These are phyloP conservation scores for Schizophyllum commune DNA, from an alignment of 1,284 basidiomycete genomes.

Conservation along the genomic window DNA sequence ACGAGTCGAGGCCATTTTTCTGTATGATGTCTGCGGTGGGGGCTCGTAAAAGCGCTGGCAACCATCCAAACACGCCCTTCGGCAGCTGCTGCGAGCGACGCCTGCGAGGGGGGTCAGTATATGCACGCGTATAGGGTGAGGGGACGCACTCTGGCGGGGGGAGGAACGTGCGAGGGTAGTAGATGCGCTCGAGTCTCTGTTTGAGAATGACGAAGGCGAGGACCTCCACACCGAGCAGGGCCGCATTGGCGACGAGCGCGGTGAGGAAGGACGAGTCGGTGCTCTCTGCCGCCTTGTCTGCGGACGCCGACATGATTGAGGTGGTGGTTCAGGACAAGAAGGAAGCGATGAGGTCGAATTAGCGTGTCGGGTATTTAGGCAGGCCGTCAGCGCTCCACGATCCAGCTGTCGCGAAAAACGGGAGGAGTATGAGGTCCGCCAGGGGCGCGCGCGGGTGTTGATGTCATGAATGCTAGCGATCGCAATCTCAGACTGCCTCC, in stretches of 20 bases:
- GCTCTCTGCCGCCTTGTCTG: slow-evolving; percentile 19
- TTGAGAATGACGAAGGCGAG: slow-evolving; percentile 46
- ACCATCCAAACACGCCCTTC: slow-evolving; percentile 36
- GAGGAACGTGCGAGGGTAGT: slow-evolving; percentile 51
- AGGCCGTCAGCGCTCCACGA: neutral
- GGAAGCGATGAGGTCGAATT: neutral
- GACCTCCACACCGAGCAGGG: slow-evolving; percentile 44
- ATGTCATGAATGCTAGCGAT: neutral
- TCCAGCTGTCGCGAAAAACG: neutral
- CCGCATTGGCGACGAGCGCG: slow-evolving; percentile 45
- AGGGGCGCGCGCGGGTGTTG: neutral
- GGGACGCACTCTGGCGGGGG: slow-evolving; percentile 39
- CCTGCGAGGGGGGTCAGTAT: slow-evolving; percentile 16
- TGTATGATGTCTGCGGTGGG: slow-evolving; percentile 37
- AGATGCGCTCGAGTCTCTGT: slow-evolving; percentile 37
- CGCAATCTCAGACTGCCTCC: neutral
- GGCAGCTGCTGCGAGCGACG: slow-evolving; percentile 39
- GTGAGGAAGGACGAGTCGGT: slow-evolving; percentile 46
- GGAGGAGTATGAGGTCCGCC: neutral
- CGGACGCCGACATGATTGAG: slow-evolving; percentile 16
- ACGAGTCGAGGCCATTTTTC: slow-evolving; percentile 68
- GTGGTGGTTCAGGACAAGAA: neutral
- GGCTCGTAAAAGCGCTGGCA: slow-evolving; percentile 33
- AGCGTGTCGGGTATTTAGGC: neutral
- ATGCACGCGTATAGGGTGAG: neutral